Conservation (phyloP, 768 basidiomycete genomes). For the Rubroboletus satanas region DNA sequence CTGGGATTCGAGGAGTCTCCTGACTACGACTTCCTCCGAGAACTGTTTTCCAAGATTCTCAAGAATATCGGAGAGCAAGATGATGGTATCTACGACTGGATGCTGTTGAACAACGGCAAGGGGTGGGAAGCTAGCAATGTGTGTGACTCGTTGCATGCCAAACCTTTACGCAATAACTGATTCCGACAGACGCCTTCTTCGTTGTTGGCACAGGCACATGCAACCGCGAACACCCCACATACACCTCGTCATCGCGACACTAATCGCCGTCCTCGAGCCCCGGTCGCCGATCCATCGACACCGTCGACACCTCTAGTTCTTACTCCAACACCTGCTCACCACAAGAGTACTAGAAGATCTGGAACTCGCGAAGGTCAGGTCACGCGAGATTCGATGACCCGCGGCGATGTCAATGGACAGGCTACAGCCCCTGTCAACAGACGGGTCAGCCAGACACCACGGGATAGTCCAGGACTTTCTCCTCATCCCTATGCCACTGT, state of each 20-base stretch:
- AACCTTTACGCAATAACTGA: slow-evolving; percentile 1
- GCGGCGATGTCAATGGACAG: slow-evolving; percentile 55
- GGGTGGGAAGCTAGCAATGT: slow-evolving; percentile 93
- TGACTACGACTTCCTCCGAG: slow-evolving; percentile 96
- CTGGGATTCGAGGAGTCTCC: slow-evolving; percentile 96
- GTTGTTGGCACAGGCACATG: slow-evolving; percentile 48
- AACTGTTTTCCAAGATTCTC: slow-evolving; percentile 88
- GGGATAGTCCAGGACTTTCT: slow-evolving; percentile 44
- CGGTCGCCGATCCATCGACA: slow-evolving; percentile 51
- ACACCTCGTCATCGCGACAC: slow-evolving; percentile 52
- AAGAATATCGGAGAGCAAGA: slow-evolving; percentile 85
- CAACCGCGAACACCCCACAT: slow-evolving; percentile 53
- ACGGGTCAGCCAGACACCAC: slow-evolving; percentile 62
- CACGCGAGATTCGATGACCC: slow-evolving; percentile 44
- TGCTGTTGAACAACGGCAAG: slow-evolving; percentile 88
- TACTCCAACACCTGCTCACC: slow-evolving; percentile 61
- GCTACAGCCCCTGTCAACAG: slow-evolving; percentile 63
- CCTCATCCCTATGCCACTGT: slow-evolving; percentile 74
- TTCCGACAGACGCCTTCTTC: slow-evolving; percentile 40
- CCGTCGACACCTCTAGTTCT: slow-evolving; percentile 58
- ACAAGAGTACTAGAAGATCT: slow-evolving; percentile 53
- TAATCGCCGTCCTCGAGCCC: slow-evolving; percentile 46
- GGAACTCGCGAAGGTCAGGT: slow-evolving; percentile 45
- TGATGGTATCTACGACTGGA: slow-evolving; percentile 95
- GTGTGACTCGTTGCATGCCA: slow-evolving; percentile 31